Base-by-base conservation (phyloP, 2,329 filamentous ascomycete genomes). In the Trichoderma sp. region DNA sequence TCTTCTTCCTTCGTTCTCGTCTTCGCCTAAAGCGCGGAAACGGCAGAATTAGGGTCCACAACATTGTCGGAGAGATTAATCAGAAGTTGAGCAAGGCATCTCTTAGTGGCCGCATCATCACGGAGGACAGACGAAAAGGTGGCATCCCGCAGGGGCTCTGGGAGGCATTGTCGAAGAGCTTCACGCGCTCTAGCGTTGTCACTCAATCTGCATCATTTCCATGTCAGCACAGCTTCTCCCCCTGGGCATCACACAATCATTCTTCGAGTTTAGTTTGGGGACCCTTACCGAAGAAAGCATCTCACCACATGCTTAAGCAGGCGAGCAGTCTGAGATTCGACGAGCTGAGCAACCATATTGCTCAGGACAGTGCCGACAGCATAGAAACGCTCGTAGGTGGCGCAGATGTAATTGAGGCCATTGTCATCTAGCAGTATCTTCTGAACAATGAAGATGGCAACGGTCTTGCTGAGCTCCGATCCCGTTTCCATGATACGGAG, bases 401-500 rank as follows among this genome's bases (percentile, higher is more conserved):
- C 94, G 81, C 95, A 99, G 68, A 99, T 99, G 80, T 99, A 99
- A 76, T 95, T 95, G 70, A 99, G 86, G 4, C 95, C 95, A 74
- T 97, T 94, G 75, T 99, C 95, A 76, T 99, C 95, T 3, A 99
- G 87, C 63, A 99, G 83, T 29, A 99, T 99, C 85, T 99, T 99
- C 81, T 99, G 95, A 19, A 99, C 95, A 74, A 99, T 99, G 83
- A 99, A 99, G 75, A 99, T 99, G 68, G 95, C 95, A 15, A 99
- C 95, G 0, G 95, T 99, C 84, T 99, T 99, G 84, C 93, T 97
- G 69, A 99, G 86, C 80, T 99, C 95, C 0, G 94, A 97, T 59
- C 95, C 95, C 0, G 95, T 99, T 83, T 99, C 95, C 95, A 99
- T 99, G 76, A 99, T 99, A 70, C 95, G 90, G 53, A 99, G 89